Base-by-base conservation (phyloP, 1,139 yeast genomes). In the Candida pseudocylindracea region DNA sequence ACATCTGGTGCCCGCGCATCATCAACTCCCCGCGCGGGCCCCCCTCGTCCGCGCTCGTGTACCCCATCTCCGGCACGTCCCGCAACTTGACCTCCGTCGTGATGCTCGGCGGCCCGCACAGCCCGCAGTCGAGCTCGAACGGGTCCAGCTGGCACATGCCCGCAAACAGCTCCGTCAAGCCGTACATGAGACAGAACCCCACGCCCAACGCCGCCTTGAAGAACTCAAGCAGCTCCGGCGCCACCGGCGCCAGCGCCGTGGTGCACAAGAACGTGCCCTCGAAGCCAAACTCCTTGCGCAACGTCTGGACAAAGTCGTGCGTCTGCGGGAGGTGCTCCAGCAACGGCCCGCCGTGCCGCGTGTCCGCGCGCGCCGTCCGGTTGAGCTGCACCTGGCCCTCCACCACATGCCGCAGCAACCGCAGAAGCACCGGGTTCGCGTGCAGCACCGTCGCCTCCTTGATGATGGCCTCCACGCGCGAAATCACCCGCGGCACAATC, bases 51-150 rank as follows among this genome's bases (percentile, higher is more conserved):
- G 42, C 40, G 13, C 66, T 55, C 27, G 49, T 46, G 48, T 78
- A 78, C 11, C 67, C 66, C 72, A 75, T 69, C 35, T 62, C 72
- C 2, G 85, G 81, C 28, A 75, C 61, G 39, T 72, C 80, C 37
- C 67, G 55, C 30, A 76, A 54, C 43, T 71, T 60, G 39, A 73
- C 54, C 46, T 78, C 91, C 27, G 57, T 45, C 32, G 68, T 50
- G 6, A 63, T 43, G 28, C 64, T 55, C 15, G 66, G 55, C 2
- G 75, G 58, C 10, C 91, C 92, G 42, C 62, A 57, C 24, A 57
- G 50, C 10, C 64, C 64, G 2, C 65, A 63, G 10, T 42, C 39
- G 10, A 52, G 45, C 36, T 57, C 63, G 37, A 41, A 53, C 26
- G 41, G 42, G 29, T 43, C 41, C 3, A 63, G 50, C 9, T 45